Evolutionary conservation across 1,284 basidiomycete genomes (phyloP).

Genomic region (Rhodotorula sp.): DNA sequence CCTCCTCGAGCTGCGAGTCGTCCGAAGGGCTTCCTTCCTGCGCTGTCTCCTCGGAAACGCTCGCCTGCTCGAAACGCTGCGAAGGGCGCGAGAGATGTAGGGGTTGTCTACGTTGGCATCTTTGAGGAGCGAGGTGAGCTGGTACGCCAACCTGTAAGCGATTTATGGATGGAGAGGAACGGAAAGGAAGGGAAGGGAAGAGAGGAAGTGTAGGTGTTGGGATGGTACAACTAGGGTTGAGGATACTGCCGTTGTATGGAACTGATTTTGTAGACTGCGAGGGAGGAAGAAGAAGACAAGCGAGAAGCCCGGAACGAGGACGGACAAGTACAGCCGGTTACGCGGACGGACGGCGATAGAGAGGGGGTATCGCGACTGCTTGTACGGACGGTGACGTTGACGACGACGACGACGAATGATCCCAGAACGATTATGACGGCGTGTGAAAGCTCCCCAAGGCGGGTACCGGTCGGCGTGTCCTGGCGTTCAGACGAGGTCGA

Average conservation of each 20-base stretch:
- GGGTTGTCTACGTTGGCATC: no score
- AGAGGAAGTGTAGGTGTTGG: neutral
- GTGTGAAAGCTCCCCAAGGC: neutral
- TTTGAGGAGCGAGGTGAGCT: no score
- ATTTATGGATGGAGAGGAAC: neutral
- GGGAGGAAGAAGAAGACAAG: neutral
- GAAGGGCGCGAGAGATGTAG: no score
- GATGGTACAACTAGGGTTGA: neutral
- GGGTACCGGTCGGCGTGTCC: no score
- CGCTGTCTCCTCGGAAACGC: no score
- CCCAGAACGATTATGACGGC: neutral
- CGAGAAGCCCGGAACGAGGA: neutral
- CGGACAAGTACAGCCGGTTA: neutral
- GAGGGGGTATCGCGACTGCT: neutral
- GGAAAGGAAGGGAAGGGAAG: neutral
- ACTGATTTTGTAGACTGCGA: neutral
- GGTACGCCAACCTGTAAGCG: no score
- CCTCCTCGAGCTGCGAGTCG: neutral
- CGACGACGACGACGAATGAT: neutral
- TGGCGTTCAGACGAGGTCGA: constrained; percentile 13
- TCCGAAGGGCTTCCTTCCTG: neutral
- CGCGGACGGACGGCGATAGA: neutral
- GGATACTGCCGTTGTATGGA: neutral
- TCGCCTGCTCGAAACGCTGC: no score
- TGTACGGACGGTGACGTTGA: no score